A percentile compares a stretch with the other conserved stretches of the same genome.
phyloP scores from a whole-genome alignment of 345 rosid genomes.

The Bruguiera gymnorhiza region DNA sequence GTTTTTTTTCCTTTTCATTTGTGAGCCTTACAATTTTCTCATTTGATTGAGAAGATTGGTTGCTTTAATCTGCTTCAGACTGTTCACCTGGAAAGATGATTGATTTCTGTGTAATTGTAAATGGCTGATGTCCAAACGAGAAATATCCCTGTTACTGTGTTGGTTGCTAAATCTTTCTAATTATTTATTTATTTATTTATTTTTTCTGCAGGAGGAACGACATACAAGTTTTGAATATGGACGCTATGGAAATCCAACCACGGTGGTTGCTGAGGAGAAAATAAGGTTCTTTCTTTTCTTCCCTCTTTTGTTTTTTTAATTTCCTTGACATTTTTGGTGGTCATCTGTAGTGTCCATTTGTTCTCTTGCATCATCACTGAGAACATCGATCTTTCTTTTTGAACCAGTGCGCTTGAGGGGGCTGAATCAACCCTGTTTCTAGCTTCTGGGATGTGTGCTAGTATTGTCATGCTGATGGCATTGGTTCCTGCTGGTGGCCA shows the following conservation, averaged over 20 bases:
- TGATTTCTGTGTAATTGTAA: too few species aligned
- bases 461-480: conserved; percentile 82
- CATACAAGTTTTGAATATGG: conserved; percentile 85
- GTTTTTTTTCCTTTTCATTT: too few species aligned
- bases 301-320: neutral
- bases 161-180: neutral
- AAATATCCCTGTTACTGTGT: too few species aligned
- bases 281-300: conserved; percentile 52
- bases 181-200: neutral
- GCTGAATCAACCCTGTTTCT: conserved; percentile 87
- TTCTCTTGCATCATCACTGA: neutral
- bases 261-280: conserved; percentile 74
- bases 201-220: conserved; percentile 69
- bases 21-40: too few species aligned
- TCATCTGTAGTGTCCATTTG: neutral
- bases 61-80: too few species aligned
- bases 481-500: conserved; percentile 98
- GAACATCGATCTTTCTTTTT: conserved; percentile 2
- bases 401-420: conserved; percentile 83
- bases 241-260: conserved; percentile 96
- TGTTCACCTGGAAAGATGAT: too few species aligned
- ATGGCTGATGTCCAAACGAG: too few species aligned
- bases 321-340: neutral
- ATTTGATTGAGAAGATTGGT: too few species aligned
- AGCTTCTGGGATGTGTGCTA: conserved; percentile 99